A percentile compares a stretch with the other conserved stretches of the same genome.
phyloP scores from a whole-genome alignment of 257 asterid genomes.

The Gardenia jasminoides region DNA sequence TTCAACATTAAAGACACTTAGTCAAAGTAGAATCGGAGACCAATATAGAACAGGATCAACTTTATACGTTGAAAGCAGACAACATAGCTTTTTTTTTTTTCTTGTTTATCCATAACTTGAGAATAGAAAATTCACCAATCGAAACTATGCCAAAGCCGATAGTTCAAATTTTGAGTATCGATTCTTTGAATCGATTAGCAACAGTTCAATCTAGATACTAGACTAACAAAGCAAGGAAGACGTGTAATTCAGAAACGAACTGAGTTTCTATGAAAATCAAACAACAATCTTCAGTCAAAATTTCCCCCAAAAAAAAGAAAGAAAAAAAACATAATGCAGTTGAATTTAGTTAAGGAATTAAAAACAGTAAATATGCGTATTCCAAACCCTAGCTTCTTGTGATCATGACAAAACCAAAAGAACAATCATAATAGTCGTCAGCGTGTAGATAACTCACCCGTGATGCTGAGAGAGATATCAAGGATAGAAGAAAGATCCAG shows the following conservation, averaged over 20 bases:
- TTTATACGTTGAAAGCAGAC: neutral
- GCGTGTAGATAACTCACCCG: conserved; percentile 29
- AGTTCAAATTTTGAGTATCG: neutral
- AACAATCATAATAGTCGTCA: neutral
- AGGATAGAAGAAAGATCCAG: conserved; percentile 27
- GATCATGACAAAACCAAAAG: conserved; percentile 1
- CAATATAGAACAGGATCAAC: neutral
- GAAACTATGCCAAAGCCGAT: neutral
- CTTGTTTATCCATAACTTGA: too few relatives aligned
- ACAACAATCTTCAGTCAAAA: neutral
- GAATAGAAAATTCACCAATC: neutral
- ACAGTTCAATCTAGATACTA: neutral
- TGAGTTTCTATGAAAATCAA: neutral
- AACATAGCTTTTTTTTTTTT: neutral
- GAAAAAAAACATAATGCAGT: conserved; percentile 24
- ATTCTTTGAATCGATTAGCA: neutral
- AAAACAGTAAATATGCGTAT: neutral
- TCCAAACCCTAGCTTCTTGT: neutral
- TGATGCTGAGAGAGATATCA: conserved; percentile 12
- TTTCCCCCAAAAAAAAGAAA: neutral
- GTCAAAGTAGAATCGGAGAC: neutral
- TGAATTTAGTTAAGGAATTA: conserved; percentile 9
- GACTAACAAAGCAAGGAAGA: neutral
- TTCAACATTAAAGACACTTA: neutral
- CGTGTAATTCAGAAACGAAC: neutral